Percentiles rank a stretch among this genome's conserved stretches.
Conservation (phyloP, 345 rosid species). For the Euphorbia tirucalli region DNA sequence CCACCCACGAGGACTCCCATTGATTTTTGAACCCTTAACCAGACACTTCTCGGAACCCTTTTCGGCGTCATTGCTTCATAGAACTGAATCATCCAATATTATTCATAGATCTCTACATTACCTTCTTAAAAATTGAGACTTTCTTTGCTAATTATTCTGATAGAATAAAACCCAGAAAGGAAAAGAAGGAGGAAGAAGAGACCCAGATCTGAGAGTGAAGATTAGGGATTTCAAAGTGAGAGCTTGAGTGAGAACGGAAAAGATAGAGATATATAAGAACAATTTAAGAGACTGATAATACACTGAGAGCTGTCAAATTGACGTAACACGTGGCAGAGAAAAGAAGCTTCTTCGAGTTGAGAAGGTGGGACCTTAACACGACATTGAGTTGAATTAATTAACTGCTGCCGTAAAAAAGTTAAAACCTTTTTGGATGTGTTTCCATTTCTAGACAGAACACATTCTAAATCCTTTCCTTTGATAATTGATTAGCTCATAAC, state of each 20-base stretch:
- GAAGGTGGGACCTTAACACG: not conserved
- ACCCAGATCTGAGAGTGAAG: not conserved
- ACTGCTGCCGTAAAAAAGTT: not conserved
- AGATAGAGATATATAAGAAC: not conserved
- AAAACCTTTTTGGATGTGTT: too few species aligned
- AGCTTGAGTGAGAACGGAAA: not conserved
- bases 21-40: slow-evolving; percentile 67
- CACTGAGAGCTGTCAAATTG: not conserved
- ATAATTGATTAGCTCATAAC: too few species aligned
- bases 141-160: too few species aligned
- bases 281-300: not conserved
- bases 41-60: slow-evolving; percentile 56
- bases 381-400: not conserved
- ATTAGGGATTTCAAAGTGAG: not conserved
- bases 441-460: too few species aligned
- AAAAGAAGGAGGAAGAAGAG: not conserved
- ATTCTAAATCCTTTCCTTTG: too few species aligned
- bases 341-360: not conserved
- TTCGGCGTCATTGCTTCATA: slow-evolving; percentile 36
- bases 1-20: slow-evolving; percentile 98
- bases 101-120: slow-evolving; percentile 26
- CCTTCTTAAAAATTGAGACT: not conserved
- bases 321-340: not conserved
- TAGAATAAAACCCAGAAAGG: too few species aligned
- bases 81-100: slow-evolving; percentile 21